Percentiles rank a stretch among this genome's conserved stretches.
These are phyloP conservation scores for Selenicereus undatus DNA, from an alignment of 148 eudicot species.

Conservation along the genomic window DNA sequence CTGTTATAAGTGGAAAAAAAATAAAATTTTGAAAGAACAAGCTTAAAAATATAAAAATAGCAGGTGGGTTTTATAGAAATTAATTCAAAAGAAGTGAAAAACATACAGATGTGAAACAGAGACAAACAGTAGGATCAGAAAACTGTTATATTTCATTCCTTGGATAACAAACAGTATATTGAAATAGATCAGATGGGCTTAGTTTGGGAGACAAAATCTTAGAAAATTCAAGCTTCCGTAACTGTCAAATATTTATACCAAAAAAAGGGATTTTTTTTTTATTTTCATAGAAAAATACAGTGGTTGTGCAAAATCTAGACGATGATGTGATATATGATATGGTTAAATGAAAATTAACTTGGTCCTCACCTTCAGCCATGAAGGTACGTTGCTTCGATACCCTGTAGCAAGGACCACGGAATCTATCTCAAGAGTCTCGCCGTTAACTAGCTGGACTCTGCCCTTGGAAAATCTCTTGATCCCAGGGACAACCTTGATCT, in stretches of 20 bases:
- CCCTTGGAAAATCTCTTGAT: constrained; percentile 61
- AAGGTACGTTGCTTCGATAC: constrained; percentile 80
- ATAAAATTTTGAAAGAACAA: neutral
- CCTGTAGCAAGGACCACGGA: constrained; percentile 84
- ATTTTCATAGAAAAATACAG: neutral
- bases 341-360: neutral
- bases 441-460: constrained; percentile 55
- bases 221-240: constrained; percentile 39
- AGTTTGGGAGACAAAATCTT: constrained; percentile 33
- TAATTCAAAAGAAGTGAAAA: neutral
- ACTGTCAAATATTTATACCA: constrained; percentile 65
- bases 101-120: neutral
- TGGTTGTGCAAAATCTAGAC: neutral
- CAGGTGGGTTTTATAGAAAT: neutral
- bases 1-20: constrained; percentile 12
- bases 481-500: constrained; percentile 72
- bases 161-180: constrained; percentile 2
- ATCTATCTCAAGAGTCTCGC: constrained; percentile 50
- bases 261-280: too few species aligned
- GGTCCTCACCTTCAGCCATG: constrained; percentile 75
- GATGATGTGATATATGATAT: neutral
- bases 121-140: constrained; percentile 10
- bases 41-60: neutral
- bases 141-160: constrained; percentile 9
- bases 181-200: constrained; percentile 8